Conservation (phyloP, 768 basidiomycete genomes). For the Lentinula lateritia region DNA sequence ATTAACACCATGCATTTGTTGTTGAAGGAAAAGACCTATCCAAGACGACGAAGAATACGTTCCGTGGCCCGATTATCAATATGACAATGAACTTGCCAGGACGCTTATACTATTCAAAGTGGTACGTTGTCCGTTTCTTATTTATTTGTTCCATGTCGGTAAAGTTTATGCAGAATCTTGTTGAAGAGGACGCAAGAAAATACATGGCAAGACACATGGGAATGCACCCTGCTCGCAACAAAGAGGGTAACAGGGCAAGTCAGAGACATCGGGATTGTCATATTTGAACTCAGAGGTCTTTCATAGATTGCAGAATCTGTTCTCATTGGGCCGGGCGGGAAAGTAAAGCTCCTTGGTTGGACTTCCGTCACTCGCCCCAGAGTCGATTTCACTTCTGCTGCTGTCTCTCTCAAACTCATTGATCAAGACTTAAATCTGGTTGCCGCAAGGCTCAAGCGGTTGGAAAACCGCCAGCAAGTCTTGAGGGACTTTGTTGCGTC, state of each 20-base stretch:
- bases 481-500: background rate
- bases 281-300: background rate
- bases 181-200: background rate
- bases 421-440: background rate
- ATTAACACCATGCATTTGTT: background rate
- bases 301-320: background rate
- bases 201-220: slow-evolving; percentile 2
- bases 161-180: background rate
- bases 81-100: background rate
- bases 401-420: background rate
- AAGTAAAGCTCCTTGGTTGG: slow-evolving; percentile 3
- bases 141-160: too few relatives aligned
- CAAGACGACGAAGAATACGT: slow-evolving; percentile 2
- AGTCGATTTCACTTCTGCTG: background rate
- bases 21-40: background rate
- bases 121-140: background rate
- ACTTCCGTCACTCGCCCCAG: background rate
- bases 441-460: background rate
- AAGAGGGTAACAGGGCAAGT: background rate
- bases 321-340: background rate
- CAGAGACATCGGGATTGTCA: background rate
- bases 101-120: slow-evolving; percentile 1
- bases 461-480: background rate
- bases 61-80: background rate
- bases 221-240: slow-evolving; percentile 1